Base-by-base conservation (phyloP, 441 rosid genomes). In the Kokia cookei region DNA sequence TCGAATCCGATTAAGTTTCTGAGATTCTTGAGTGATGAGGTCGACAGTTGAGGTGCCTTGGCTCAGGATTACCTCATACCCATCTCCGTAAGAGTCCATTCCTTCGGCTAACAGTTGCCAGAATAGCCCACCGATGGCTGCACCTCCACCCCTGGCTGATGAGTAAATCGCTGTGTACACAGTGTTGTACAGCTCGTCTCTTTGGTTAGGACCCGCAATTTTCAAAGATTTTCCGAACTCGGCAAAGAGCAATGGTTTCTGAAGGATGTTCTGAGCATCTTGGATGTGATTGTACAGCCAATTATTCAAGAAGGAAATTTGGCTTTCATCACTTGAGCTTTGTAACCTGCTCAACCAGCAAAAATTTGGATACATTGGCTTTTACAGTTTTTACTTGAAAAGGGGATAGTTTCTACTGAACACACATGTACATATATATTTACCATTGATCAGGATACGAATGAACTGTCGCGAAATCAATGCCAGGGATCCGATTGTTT, bases 371-470 rank as follows among this genome's bases (percentile, higher is more conserved):
- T 15, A 4, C 71, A 2, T 2, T 71, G 67, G 32, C 14, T 9
- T 29, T 2, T 4, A 27, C 6, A 5, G 4, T 29, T 5, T 32
- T 32, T 32, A 5, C 7, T 5, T 5, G 1, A 5, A 32, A 32
- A 32, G 37, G 37, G 37, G 7, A 3, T 9, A n/a, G 59, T 19
- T 54, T 53, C 8, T 13, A 59, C n/a, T 57, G 19, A 10, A n/a
- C 7, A 11, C 7, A 11, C 10, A 69, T 9, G 42, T 60, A 15
- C 2, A 24, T 24, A 24, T 24, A 24, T 32, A 32, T 5, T 71
- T 76, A 90, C 95, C 96, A 90, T 81, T 89, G 93, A 59, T 90
- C 96, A 8, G 96, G 96, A 69, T 90, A 87, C 0, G 91, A 82
- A 69, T 90, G 96, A 65, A 80, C 84, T 0, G 93, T 85, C 17